These are phyloP conservation scores for Botrytis medusae DNA, from an alignment of 2,329 filamentous ascomycete genomes.

Conservation along the genomic window DNA sequence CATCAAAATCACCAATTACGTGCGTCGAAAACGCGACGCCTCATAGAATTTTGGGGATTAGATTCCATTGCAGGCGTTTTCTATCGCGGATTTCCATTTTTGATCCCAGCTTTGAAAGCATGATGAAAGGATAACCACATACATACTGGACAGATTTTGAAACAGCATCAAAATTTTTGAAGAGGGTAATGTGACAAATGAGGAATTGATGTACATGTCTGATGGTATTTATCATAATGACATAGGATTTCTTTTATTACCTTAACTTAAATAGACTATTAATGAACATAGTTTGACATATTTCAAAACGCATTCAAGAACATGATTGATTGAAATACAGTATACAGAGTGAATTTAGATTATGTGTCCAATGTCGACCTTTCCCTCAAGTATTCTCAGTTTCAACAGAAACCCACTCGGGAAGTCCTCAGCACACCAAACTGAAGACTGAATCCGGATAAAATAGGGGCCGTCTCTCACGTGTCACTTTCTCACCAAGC, in stretches of 20 bases:
- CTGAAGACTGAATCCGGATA: not conserved
- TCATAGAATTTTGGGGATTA: constrained; percentile 35
- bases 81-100: constrained; percentile 8
- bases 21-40: constrained; percentile 30
- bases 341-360: not conserved
- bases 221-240: constrained; percentile 12
- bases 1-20: constrained; percentile 32
- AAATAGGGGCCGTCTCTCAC: constrained; percentile 12
- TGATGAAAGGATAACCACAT: constrained; percentile 22
- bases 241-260: constrained; percentile 5
- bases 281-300: constrained; percentile 15
- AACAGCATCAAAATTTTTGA: constrained; percentile 5
- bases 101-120: constrained; percentile 15
- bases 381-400: not conserved
- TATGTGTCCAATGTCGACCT: not conserved
- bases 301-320: too few species aligned
- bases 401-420: not conserved
- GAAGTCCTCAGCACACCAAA: not conserved
- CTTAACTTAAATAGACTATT: constrained; percentile 9
- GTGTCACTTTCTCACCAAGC: not conserved
- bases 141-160: constrained; percentile 15
- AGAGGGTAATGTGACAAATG: constrained; percentile 1
- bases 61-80: constrained; percentile 34
- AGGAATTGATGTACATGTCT: constrained; percentile 18
- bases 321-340: not conserved